phyloP scores from a whole-genome alignment of 805 yeast genomes.

The Yarrowia osloensis region DNA sequence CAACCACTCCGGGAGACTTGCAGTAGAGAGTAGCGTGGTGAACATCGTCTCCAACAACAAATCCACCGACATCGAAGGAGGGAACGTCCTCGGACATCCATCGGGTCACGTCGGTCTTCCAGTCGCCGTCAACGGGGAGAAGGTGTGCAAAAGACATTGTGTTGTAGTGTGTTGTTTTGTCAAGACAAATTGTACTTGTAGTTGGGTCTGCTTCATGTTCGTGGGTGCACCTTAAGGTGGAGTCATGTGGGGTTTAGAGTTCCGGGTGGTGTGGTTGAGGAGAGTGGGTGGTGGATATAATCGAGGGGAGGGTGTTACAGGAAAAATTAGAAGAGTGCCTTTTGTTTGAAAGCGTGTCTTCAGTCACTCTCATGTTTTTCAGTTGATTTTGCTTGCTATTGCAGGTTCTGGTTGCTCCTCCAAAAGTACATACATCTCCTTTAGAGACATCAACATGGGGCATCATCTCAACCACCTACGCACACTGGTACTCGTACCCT shows the following conservation, averaged over 20 bases:
- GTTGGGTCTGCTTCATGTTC: neutral
- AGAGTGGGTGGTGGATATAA: neutral
- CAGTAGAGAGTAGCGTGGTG: conserved; percentile 79
- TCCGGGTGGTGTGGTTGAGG: neutral
- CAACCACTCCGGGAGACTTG: conserved; percentile 75
- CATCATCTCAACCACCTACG: no score
- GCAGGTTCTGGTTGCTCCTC: no score
- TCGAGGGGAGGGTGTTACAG: neutral
- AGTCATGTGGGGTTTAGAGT: conserved; percentile 11
- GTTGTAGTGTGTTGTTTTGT: neutral
- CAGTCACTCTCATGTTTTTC: no score
- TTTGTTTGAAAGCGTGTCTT: no score
- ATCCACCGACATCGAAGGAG: conserved; percentile 91
- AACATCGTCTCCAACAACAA: conserved; percentile 77
- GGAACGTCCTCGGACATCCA: conserved; percentile 91
- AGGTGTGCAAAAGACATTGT: conserved; percentile 36
- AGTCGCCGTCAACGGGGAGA: conserved; percentile 72
- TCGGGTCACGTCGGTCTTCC: conserved; percentile 76
- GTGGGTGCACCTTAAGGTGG: neutral
- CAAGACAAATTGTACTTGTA: no score
- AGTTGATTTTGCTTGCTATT: no score
- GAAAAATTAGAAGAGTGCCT: neutral
- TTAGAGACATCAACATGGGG: no score
- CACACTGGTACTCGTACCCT: no score
- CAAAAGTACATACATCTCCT: no score